Percentiles rank a stretch among this genome's conserved stretches.
Conservation (phyloP, 306 rosid species). For the Trifolium subterraneum region DNA sequence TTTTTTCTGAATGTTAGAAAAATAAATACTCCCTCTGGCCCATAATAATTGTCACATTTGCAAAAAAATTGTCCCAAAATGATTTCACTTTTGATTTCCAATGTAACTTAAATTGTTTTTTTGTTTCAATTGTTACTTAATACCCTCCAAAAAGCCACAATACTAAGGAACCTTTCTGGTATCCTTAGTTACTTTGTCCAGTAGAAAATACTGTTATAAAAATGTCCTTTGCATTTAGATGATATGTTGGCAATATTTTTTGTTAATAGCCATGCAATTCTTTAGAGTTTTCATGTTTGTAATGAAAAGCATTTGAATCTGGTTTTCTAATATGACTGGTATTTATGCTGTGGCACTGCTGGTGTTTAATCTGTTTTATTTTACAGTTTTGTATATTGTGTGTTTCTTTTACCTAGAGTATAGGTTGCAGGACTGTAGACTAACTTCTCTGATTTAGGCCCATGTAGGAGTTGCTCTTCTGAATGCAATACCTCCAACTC, state of each 20-base stretch:
- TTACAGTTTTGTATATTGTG: slow-evolving; percentile 11
- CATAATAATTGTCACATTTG: too few relatives aligned
- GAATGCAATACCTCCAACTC: slow-evolving; percentile 80
- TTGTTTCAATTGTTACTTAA: too few relatives aligned
- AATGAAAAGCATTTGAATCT: slow-evolving; percentile 9
- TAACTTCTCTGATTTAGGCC: slow-evolving; percentile 69
- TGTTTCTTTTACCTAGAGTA: slow-evolving; percentile 33
- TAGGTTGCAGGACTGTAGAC: slow-evolving; percentile 28
- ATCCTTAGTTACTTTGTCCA: slow-evolving; percentile 19
- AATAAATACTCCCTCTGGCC: neutral
- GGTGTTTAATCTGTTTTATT: slow-evolving; percentile 17
- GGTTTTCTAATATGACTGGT: slow-evolving; percentile 1
- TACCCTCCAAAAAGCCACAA: neutral
- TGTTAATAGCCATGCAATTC: slow-evolving; percentile 7
- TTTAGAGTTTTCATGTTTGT: slow-evolving; percentile 11
- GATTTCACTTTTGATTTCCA: too few relatives aligned
- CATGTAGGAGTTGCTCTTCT: slow-evolving; percentile 93
- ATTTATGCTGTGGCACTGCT: slow-evolving; percentile 24
- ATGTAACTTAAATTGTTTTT: too few relatives aligned
- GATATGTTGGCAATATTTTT: slow-evolving; percentile 10
- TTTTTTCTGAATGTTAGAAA: slow-evolving; percentile 38
- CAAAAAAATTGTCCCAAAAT: too few relatives aligned
- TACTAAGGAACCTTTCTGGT: slow-evolving; percentile 5
- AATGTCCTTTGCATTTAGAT: slow-evolving; percentile 18
- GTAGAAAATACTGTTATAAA: slow-evolving; percentile 5